Evolutionary conservation across 2,329 filamentous ascomycete species (phyloP), one percentile per base, ranked within the genome.

Genomic region (Xylariaceae sp.): DNA sequence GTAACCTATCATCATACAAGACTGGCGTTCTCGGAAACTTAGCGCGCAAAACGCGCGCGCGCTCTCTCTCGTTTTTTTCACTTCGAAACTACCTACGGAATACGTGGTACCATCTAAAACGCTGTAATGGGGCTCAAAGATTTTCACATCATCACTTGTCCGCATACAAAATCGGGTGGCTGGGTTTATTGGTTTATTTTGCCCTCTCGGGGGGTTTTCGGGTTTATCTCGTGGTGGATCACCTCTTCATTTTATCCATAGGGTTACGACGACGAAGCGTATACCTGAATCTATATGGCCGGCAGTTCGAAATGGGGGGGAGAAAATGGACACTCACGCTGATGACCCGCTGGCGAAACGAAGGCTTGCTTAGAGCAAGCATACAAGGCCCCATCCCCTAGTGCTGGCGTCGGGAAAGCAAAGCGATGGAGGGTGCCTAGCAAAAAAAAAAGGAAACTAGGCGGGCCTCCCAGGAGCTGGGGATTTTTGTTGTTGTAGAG

Each of bases 21-120:
- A 52, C 42, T 30, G 62, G 62, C 61, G 61, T 64, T 64, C 61
- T 18, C 18, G 48, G n/a, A 58, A 60, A 34, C 58, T 54, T 53
- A 58, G 61, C 56, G 58, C 52, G 49, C 42, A 18, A 42, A 42
- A 42, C 37, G 37, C 37, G 37, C 37, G 23, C 23, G 2, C 34
- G 49, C 39, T 30, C 44, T 58, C 52, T 44, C 34, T 44, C 34
- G 7, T 30, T 45, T n/a, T 53, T 30, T 52, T 10, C 52, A 39
- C 11, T 23, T 58, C 18, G n/a, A 13, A 30, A 50, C 48, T 30
- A 47, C 37, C 37, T 15, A n/a, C 23, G 23, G 23, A 30, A 30
- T 4, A 30, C 55, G 51, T 59, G 53, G 58, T 57, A 39, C 47
- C 59, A 45, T 54, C 53, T 56, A 50, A 57, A 51, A 54, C 53